These are phyloP conservation scores for Backusella sp. DNA, from an alignment of 192 early-diverging fungal species.

Conservation along the genomic window DNA sequence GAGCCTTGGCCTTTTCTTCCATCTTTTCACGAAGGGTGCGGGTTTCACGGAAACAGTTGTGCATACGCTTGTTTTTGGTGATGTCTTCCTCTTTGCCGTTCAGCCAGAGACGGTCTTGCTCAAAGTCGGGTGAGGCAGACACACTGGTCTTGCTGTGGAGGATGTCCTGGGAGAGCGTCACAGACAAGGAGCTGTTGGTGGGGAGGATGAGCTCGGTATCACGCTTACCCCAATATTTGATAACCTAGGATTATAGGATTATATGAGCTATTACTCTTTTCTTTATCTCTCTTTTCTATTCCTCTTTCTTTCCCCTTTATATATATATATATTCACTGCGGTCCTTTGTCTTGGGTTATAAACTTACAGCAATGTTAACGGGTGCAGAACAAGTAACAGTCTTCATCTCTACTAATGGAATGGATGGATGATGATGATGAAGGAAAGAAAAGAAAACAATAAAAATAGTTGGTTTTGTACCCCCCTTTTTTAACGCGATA, in stretches of 20 bases:
- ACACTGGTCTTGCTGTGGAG: conserved; percentile 95
- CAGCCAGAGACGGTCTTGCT: conserved; percentile 87
- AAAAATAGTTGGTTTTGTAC: neutral
- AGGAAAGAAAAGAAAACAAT: neutral
- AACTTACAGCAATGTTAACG: conserved; percentile 95
- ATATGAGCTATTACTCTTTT: neutral
- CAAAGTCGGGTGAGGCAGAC: conserved; percentile 61
- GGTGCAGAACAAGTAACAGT: conserved; percentile 89
- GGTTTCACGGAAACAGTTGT: conserved; percentile 79
- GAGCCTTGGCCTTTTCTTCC: conserved; percentile 48
- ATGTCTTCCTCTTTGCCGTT: conserved; percentile 91
- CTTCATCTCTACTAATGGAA: conserved; percentile 25
- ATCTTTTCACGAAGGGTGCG: conserved; percentile 69
- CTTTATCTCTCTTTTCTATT: neutral
- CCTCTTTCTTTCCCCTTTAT: neutral
- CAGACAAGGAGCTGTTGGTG: conserved; percentile 96
- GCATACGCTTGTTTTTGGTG: conserved; percentile 75
- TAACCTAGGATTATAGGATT: conserved; percentile 37
- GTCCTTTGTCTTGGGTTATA: neutral
- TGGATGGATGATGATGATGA: conserved; percentile 20
- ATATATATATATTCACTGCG: neutral
- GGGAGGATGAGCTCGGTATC: conserved; percentile 88
- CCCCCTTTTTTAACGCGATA: neutral
- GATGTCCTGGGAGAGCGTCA: conserved; percentile 95
- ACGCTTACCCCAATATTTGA: conserved; percentile 99